Base-by-base conservation (phyloP, 108 stramenopile species). In the Aurantiochytrium sp. region DNA sequence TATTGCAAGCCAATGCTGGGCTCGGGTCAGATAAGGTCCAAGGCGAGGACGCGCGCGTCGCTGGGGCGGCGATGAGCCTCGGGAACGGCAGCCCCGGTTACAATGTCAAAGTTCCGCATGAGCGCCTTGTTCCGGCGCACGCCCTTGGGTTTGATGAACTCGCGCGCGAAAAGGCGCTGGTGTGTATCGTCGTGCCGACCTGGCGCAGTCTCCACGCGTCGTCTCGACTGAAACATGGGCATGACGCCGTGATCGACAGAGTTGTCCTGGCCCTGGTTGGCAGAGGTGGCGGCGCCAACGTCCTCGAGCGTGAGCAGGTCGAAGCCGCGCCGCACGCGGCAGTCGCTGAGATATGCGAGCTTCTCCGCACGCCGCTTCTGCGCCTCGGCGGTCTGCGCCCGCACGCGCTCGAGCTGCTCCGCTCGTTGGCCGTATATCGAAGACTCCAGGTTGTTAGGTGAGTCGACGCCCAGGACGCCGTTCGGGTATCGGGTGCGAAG, bases 381-480 rank as follows among this genome's bases (percentile, higher is more conserved):
- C 27, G 39, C 39, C 12, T 81, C 42, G 6, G 73, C 39, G 6
- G 73, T 81, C 24, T 81, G 39, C 24, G 73, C 73, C 10, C 73
- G 39, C 6, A 81, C 45, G 19, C 73, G 39, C 3, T 81, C 73
- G 17, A 48, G n/a, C 73, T 81, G 73, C 39, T 24, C 45, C 1
- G 73, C 73, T 12, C 73, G 73, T 30, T 81, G 24, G 2, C 73
- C 73, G 30, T 81, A 81, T 12, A 81, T 48, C 39, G 73, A 48
- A 2, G 73, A 81, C 27, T 81, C 45, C 19, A 41, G 39, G 32
- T 81, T 81, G n/a, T 81, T 41, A 12, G 45, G 39, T 22, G 73
- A 81, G 73, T 81, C 73, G 27, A 81, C 45, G 12, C 73, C 73
- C 6, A 81, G 39, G 39, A 81, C 73, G 45, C 73, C 73, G 45